Base-by-base conservation (phyloP, 192 early-diverging fungal species). In the Gonapodya sp. region DNA sequence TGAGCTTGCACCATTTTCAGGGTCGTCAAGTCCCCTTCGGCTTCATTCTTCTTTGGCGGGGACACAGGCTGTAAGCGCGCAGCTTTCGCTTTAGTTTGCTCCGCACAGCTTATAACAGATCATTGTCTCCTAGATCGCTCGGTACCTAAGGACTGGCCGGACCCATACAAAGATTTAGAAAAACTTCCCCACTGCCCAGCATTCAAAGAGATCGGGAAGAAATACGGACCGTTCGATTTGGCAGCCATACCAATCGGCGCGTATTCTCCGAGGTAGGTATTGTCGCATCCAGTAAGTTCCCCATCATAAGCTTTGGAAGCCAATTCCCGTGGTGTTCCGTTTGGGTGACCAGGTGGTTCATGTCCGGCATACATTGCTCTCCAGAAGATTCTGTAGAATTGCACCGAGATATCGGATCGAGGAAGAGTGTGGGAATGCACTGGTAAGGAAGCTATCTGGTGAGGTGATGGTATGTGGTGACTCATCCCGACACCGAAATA, bases 221-320 rank as follows among this genome's bases (percentile, higher is more conserved):
- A 89, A 37, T 89, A 93, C 80, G 92, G 86, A 1, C 91, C 92
- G 1, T 90, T 93, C 82, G 92, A 94, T 79, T 80, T 96, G 0
- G 84, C 92, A 8, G 89, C 91, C 80, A 92, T 96, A 72, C 94
- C 95, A 0, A 95, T 96, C 80, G 95, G 95, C 8, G 94, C 95
- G 0, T 96, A 95, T 79, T 87, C 85, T 24, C 95, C 95, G 2
- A 89, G 94, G 46, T 64, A 24, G 24, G 46, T 8, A 8, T 8
- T 64, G 8, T 8, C 8, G n/a, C n/a, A n/a, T n/a, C n/a, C n/a
- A n/a, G n/a, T n/a, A n/a, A n/a, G n/a, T n/a, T n/a, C n/a, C n/a
- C n/a, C n/a, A n/a, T n/a, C n/a, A n/a, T n/a, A n/a, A n/a, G n/a
- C n/a, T n/a, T n/a, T n/a, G n/a, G n/a, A n/a, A n/a, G n/a, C n/a